These are phyloP conservation scores for Pyricularia sp. DNA, from an alignment of 2,329 filamentous ascomycete species.

Conservation along the genomic window DNA sequence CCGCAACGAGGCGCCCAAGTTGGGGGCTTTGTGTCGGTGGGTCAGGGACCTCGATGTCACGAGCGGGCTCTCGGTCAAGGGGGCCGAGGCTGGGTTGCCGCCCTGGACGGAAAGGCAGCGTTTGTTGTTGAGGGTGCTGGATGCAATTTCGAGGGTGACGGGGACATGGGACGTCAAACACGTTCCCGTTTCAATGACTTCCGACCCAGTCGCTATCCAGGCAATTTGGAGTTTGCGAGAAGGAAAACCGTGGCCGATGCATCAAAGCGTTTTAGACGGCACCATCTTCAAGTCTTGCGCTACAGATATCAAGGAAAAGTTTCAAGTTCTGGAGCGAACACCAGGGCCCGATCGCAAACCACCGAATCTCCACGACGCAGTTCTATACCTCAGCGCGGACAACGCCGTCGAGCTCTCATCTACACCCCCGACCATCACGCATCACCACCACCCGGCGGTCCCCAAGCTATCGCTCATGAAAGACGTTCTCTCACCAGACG, in stretches of 20 bases:
- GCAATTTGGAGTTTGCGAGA: conserved; percentile 41
- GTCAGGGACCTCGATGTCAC: conserved; percentile 62
- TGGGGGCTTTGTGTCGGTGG: conserved; percentile 63
- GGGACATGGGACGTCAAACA: conserved; percentile 43
- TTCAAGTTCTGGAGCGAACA: conserved; percentile 53
- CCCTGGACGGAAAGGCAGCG: conserved; percentile 42
- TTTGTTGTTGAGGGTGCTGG: conserved; percentile 42
- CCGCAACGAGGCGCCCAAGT: conserved; percentile 52
- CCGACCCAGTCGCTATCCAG: conserved; percentile 40
- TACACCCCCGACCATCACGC: conserved; percentile 34
- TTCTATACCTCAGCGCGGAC: conserved; percentile 52
- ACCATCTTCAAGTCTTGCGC: conserved; percentile 37
- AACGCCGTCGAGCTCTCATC: conserved; percentile 44
- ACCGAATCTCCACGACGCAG: conserved; percentile 56
- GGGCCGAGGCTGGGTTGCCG: background rate
- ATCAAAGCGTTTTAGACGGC: conserved; percentile 49
- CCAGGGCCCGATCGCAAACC: conserved; percentile 53
- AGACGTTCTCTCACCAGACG: conserved; percentile 48
- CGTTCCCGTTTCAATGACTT: conserved; percentile 17
- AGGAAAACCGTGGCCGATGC: conserved; percentile 13
- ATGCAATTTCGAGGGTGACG: conserved; percentile 54
- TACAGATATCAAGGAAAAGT: conserved; percentile 24
- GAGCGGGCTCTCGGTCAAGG: conserved; percentile 42
- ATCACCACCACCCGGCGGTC: conserved; percentile 51
- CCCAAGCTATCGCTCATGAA: conserved; percentile 51